phyloP scores from a whole-genome alignment of 2,329 filamentous ascomycete genomes.

The Scleromitrula shiraiana region DNA sequence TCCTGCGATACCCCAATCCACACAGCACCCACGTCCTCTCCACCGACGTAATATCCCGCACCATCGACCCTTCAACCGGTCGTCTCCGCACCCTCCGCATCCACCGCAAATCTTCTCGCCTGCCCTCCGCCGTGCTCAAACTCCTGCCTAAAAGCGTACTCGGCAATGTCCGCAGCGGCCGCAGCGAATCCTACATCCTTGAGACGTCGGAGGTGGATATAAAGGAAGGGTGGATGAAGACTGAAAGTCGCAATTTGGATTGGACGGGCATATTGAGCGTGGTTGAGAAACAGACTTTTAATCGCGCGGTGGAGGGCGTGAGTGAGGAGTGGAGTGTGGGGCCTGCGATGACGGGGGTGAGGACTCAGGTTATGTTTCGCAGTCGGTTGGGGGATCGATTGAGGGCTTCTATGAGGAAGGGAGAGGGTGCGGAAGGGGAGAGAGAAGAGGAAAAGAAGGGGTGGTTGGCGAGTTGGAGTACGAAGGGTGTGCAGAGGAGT shows the following conservation, averaged over 20 bases:
- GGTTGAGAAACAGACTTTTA: conserved; percentile 67
- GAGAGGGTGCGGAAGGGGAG: conserved; percentile 33
- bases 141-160: conserved; percentile 59
- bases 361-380: conserved; percentile 65
- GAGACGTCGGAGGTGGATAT: conserved; percentile 75
- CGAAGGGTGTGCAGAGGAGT: conserved; percentile 65
- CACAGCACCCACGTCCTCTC: conserved; percentile 76
- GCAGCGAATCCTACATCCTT: conserved; percentile 65
- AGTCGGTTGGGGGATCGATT: conserved; percentile 61
- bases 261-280: conserved; percentile 75
- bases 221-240: conserved; percentile 74
- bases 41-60: conserved; percentile 71
- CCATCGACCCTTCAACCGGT: conserved; percentile 65
- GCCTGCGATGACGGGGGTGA: conserved; percentile 51
- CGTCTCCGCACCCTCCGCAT: conserved; percentile 71
- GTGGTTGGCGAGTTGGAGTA: conserved; percentile 51
- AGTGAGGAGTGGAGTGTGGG: conserved; percentile 22
- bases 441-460: conserved; percentile 42
- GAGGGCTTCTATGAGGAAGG: conserved; percentile 31
- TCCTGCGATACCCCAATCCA: conserved; percentile 81
- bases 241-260: conserved; percentile 73
- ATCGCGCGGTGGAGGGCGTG: conserved; percentile 22
- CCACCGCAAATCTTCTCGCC: conserved; percentile 72
- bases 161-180: conserved; percentile 48
- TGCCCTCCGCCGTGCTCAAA: conserved; percentile 68